Conservation (phyloP, 2,329 filamentous ascomycete genomes). For the Cercospora sp. region DNA sequence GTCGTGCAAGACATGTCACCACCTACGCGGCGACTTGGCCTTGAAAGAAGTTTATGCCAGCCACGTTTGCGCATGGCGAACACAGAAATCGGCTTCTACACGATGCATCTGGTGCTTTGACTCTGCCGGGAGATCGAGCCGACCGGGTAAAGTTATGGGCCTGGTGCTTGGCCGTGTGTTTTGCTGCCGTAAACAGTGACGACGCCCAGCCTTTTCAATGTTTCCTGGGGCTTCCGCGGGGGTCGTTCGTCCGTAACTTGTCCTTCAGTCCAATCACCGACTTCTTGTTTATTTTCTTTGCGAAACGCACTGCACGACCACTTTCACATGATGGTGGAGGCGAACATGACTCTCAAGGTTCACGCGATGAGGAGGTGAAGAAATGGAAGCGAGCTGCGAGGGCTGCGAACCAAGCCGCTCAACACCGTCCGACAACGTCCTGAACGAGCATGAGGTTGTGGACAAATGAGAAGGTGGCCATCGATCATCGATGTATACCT, state of each 20-base stretch:
- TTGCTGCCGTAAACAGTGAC: not conserved
- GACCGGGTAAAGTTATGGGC: not conserved
- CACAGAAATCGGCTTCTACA: not conserved
- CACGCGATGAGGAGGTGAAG: not conserved
- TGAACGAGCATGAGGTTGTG: not conserved
- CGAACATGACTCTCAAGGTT: not conserved
- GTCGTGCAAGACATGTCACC: not conserved
- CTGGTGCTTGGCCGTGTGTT: not conserved
- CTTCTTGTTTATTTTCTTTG: not conserved
- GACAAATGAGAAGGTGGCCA: no score
- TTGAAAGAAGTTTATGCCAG: not conserved
- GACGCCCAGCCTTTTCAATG: not conserved
- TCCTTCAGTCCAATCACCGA: not conserved
- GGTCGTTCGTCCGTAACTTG: not conserved
- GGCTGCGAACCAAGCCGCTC: not conserved
- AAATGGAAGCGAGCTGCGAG: not conserved
- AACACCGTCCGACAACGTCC: not conserved
- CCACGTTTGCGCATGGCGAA: not conserved
- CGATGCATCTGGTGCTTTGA: slow-evolving; percentile 1
- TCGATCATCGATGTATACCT: not conserved
- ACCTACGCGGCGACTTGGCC: not conserved
- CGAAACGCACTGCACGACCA: not conserved
- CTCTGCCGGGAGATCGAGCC: not conserved
- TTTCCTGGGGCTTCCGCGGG: not conserved
- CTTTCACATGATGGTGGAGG: not conserved